Conservation (phyloP, 208 protist species). For the Crithidia bombi region DNA sequence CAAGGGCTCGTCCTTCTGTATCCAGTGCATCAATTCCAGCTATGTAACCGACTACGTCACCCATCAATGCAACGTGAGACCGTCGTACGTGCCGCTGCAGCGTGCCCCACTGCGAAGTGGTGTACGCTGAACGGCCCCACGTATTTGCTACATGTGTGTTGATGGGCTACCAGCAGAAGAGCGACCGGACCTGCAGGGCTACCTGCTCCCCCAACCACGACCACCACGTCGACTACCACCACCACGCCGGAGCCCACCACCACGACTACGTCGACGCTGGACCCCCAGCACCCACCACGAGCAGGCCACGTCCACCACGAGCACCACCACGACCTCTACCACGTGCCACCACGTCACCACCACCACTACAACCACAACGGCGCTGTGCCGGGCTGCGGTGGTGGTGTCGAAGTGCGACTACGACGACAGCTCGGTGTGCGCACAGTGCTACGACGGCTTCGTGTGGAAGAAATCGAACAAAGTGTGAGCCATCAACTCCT, state of each 20-base stretch:
- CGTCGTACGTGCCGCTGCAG: background rate
- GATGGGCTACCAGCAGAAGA: conserved; percentile 15
- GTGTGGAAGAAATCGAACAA: conserved; percentile 15
- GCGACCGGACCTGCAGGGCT: conserved; percentile 8
- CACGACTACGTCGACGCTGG: background rate
- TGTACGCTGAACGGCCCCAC: conserved; percentile 2
- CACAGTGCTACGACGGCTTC: conserved; percentile 14
- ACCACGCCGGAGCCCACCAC: background rate
- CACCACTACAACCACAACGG: conserved; percentile 8
- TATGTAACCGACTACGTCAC: conserved; percentile 11
- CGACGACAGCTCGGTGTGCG: conserved; percentile 9
- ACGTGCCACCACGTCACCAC: background rate
- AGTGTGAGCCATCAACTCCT: conserved; percentile 8
- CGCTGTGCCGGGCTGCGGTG: conserved; percentile 11
- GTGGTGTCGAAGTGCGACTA: conserved; percentile 5
- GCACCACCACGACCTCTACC: conserved; percentile 1
- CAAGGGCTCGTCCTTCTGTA: background rate
- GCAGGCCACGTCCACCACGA: background rate
- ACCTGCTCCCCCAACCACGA: background rate
- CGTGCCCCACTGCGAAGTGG: background rate
- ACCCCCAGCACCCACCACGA: background rate
- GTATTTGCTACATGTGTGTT: conserved; percentile 16
- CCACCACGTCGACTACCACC: background rate
- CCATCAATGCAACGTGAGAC: conserved; percentile 6
- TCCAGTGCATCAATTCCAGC: conserved; percentile 6